Evolutionary conservation across 2,329 filamentous ascomycete genomes (phyloP), one percentile per base, ranked within the genome.

Genomic region (Aquanectria penicillioides): DNA sequence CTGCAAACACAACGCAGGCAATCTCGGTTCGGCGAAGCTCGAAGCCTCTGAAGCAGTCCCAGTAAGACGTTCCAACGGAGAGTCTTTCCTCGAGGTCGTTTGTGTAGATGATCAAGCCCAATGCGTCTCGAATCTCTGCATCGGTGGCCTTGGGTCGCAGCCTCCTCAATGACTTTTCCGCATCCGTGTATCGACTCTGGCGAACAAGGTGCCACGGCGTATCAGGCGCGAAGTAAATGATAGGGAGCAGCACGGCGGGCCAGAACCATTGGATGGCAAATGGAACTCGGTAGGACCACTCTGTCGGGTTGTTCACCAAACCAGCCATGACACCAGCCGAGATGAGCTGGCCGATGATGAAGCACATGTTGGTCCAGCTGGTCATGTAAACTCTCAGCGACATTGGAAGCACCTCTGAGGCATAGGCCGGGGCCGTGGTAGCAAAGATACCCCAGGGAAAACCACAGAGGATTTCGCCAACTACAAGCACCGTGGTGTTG

Each of bases 221-320:
- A 52, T 83, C 81, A 0, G 81, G 82, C 1, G 80, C 78, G 25
- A 82, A 78, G 9, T 68, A 61, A 2, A 81, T 69, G 2, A 73
- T 66, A 0, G 77, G 64, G 4, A 82, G 59, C 2, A 83, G 68
- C 2, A 78, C 69, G 1, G 77, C 70, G 0, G 81, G 80, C 76
- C 79, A 84, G 4, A 77, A 65, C 81, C 82, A 84, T 58, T 83
- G 81, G 0, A 83, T 50, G 1, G 75, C 80, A 52, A 80, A 84
- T 0, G 81, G 81, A 9, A 78, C 80, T 6, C 77, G 73, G 63
- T 80, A 84, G 0, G 77, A 76, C 77, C 78, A 83, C 22, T 81
- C 65, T 2, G 75, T 65, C 0, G 68, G 61, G 17, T 73, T 71
- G 25, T 69, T 59, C 43, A 69, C 62, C 12, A 72, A 58, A 3